Evolutionary conservation across 805 yeast genomes (phyloP), one percentile per base, ranked within the genome.

Genomic region (Suhomyces emberorum): DNA sequence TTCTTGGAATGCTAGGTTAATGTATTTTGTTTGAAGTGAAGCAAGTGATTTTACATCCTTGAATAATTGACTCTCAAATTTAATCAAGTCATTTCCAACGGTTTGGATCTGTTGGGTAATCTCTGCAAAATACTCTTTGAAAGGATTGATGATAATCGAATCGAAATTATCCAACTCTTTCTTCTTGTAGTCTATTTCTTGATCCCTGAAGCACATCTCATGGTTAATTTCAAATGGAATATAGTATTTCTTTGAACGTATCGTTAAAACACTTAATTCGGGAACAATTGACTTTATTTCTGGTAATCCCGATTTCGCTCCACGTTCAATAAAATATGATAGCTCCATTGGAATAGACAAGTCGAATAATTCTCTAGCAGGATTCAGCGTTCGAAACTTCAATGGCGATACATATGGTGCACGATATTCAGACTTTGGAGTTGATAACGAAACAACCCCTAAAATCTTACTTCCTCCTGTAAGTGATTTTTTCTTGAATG

Each of bases 191-290:
- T 57, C 59, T 15, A 60, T 55, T 23, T 56, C 55, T 20, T 59
- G 60, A 29, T 63, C 68, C 11, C 48, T 43, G 42, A 64, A 63
- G 37, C 64, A 61, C 59, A 65, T 56, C 17, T 64, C 70, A 36
- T 62, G 69, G 39, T 57, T 60, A 41, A 68, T 47, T 28, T 66
- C 71, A 4, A 68, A 50, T 2, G 74, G 74, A 11, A 68, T 59
- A 7, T 45, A 53, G 34, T 65, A 52, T 32, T 63, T 65, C 15
- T 49, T 50, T 2, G 71, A 59, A 21, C 61, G 39, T 9, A 63
- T 48, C 2, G 71, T 63, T n/a, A 59, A 52, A 4, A 48, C 64
- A 16, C 63, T 60, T 35, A 68, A 47, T 33, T 68, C 72, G 10
- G 59, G 47, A n/a, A 49, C 43, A 7, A 65, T 30, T 3, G 51